Base-by-base conservation (phyloP, 2,329 filamentous ascomycete genomes). In the Geosmithia putterillii region DNA sequence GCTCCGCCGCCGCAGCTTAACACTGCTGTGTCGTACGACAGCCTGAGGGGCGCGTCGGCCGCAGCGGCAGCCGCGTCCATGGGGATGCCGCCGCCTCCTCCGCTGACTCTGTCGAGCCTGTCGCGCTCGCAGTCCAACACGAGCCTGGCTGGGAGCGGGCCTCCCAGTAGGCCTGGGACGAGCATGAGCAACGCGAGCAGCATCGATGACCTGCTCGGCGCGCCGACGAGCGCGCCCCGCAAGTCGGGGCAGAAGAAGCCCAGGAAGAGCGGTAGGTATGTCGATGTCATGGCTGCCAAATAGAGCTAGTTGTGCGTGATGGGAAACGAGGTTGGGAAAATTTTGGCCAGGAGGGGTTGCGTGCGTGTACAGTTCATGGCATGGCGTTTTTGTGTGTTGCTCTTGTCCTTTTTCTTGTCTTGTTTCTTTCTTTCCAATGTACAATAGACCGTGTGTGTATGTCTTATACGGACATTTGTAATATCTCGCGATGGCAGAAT, bases 111-210 rank as follows among this genome's bases (percentile, higher is more conserved):
- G n/a, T n/a, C n/a, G n/a, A n/a, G n/a, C n/a, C n/a, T 73, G 70
- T 55, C 63, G 19, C 67, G 73, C 21, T 67, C 70, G 1, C 63
- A 61, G 17, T 76, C 72, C 14, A 67, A 61, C 45, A 62, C 62
- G 18, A 74, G 69, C 51, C 59, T 53, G 25, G 57, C 57, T 20
- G 28, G n/a, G n/a, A 51, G 59, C 25, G 63, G 60, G 5, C 59
- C 62, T 4, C 60, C 61, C 2, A 68, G 61, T 50, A 62, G 64
- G n/a, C 81, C 80, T 4, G 63, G 77, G 6, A 94, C 87, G 3
- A 83, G 85, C 48, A 80, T 95, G 72, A 94, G 86, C 62, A 87
- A 86, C 56, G 86, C 87, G n/a, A 94, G 82, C 61, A 92, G 84
- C 53, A 94, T 98, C 56, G 92, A 98, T 54, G 92, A 98, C 59